Evolutionary conservation across 306 rosid species (phyloP), one percentile per base, ranked within the genome.

Genomic region (Acmispon strigosus): DNA sequence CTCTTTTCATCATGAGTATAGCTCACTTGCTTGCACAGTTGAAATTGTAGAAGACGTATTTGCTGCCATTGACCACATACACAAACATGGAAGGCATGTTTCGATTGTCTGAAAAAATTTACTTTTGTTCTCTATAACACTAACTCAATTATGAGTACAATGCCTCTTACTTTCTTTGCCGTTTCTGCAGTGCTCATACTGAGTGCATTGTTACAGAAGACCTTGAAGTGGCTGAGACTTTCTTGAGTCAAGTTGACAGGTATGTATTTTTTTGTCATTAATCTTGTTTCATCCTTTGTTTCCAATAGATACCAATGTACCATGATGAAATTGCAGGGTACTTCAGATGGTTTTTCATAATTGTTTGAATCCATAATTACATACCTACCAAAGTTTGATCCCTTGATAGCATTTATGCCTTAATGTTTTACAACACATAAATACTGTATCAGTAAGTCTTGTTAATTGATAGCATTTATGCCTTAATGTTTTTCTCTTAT

Each of bases 191-290:
- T 81, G 72, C 83, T 50, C 97, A 90, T 75, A 86, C 96, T 22
- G 98, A 88, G 42, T 90, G 96, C 83, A 80, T 90, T 57, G 78
- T 93, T 58, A 51, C 98, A 5, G 89, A 88, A 81, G 97, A 93
- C 62, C 4, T 13, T 47, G 77, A 87, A 78, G 85, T 78, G 72
- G 98, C 94, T 56, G 89, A 80, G 77, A 51, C 72, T 78, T 90
- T 93, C 88, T 69, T 87, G 42, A 4, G 22, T 52, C 92, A 76
- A 81, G 96, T 90, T 42, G 96, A 86, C 80, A 88, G 97, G 98
- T 90, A 79, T 39, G 16, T 52, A 17, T 16, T 10, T 20, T 48
- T 12, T 52, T 18, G 15, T 19, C 44, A 1, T 53, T 49, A 13
- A 62, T 32, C 17, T 45, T 51, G 43, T 62, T 39, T 18, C 11